phyloP scores from a whole-genome alignment of 805 yeast species.

The Isabelozyma heimii region DNA sequence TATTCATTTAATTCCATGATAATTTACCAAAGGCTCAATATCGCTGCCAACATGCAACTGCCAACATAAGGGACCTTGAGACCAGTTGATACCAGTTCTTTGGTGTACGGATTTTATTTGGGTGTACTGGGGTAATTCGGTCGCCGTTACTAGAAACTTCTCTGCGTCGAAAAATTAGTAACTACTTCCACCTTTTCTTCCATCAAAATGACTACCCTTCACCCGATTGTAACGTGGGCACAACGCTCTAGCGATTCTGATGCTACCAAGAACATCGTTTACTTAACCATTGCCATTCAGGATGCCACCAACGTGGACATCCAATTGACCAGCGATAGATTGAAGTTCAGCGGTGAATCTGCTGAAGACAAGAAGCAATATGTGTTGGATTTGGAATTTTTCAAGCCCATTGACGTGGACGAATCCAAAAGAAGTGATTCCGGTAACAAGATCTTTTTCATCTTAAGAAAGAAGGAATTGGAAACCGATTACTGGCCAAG shows the following conservation, averaged over 20 bases:
- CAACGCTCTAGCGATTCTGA: conserved; percentile 86
- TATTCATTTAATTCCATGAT: neutral
- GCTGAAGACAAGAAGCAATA: conserved; percentile 51
- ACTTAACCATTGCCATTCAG: conserved; percentile 67
- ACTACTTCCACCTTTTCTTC: neutral
- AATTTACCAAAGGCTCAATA: neutral
- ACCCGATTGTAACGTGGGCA: conserved; percentile 83
- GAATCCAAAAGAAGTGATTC: conserved; percentile 52
- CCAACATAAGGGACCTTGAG: too few relatives aligned
- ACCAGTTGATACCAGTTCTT: too few relatives aligned
- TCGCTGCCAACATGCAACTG: too few relatives aligned
- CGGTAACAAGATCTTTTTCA: conserved; percentile 62
- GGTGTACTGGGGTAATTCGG: too few relatives aligned
- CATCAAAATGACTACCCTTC: conserved; percentile 12
- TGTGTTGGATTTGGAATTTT: conserved; percentile 71
- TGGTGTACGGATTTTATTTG: too few relatives aligned
- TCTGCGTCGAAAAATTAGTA: neutral
- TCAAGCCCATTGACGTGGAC: conserved; percentile 66
- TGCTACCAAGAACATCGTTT: conserved; percentile 69
- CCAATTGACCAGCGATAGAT: conserved; percentile 52
- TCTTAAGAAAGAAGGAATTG: conserved; percentile 65
- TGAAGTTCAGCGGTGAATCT: conserved; percentile 51
- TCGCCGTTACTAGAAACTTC: neutral
- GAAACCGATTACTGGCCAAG: conserved; percentile 93
- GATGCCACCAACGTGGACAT: conserved; percentile 66